A percentile compares a stretch with the other conserved stretches of the same genome.
These are phyloP conservation scores for Fagus sylvatica DNA, from an alignment of 306 rosid species.

Conservation along the genomic window DNA sequence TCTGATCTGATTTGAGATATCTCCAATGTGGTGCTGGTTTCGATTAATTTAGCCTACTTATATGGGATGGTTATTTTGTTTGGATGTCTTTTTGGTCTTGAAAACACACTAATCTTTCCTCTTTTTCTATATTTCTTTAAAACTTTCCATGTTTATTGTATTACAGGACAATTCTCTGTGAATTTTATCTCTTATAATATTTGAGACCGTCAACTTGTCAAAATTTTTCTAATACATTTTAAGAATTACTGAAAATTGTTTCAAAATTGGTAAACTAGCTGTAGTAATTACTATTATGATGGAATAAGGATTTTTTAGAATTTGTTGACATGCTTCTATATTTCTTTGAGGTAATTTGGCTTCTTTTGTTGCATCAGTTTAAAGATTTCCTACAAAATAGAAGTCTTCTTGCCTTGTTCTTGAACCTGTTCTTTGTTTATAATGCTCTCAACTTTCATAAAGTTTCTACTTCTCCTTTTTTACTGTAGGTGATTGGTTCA, in stretches of 20 bases:
- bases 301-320: neutral
- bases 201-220: neutral
- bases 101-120: neutral
- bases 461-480: slow-evolving; percentile 12
- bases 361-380: neutral
- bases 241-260: neutral
- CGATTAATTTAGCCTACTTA: neutral
- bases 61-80: neutral
- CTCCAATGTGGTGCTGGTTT: neutral
- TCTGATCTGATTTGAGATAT: neutral
- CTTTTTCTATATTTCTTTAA: neutral
- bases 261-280: neutral
- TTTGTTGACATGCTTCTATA: neutral
- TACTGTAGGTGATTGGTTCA: slow-evolving; percentile 80
- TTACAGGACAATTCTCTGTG: neutral
- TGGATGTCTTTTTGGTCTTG: neutral
- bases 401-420: neutral
- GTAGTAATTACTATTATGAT: neutral
- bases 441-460: slow-evolving; percentile 4
- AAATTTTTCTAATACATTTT: neutral
- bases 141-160: neutral
- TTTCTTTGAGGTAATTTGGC: neutral
- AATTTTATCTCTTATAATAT: neutral
- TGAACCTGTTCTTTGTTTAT: neutral
- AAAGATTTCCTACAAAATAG: neutral